Evolutionary conservation across 352 stramenopile genomes (phyloP), one percentile per base, ranked within the genome.

Genomic region (Hyaloperonospora arabidopsidis): DNA sequence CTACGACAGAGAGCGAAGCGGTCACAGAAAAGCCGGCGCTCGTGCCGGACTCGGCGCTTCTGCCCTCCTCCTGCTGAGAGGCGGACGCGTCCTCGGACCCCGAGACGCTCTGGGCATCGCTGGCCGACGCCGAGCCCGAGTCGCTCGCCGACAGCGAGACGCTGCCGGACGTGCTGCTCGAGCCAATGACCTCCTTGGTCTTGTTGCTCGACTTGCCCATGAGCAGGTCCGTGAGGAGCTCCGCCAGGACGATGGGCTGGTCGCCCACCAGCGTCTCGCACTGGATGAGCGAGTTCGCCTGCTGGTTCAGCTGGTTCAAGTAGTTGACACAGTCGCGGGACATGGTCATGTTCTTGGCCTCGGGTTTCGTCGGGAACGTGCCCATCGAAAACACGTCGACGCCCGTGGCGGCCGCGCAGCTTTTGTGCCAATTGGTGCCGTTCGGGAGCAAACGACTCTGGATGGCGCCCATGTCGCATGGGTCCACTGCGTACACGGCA

Each of bases 241-340:
- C 39, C 15, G 57, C 63, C 38, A 85, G 73, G 49, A 52, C 43
- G 50, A 80, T 58, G 32, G 70, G 68, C 19, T 70, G 48, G 45
- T 66, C 61, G 36, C 61, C 62, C 39, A 87, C 53, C 38, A 57
- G 29, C 46, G 69, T 53, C 19, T 79, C 66, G 51, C 77, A 87
- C 40, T 78, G 65, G 49, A 83, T 85, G 18, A 67, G 48, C 36
- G 48, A 25, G 64, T 87, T 87, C 54, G 77, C 77, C 43, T 68
- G 32, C 49, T 81, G 49, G 61, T 74, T 84, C 44, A 87, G 65
- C 59, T 87, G 77, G 65, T 87, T 87, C 55, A 85, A 35, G 54
- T 76, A 86, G 38, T 83, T 75, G 21, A 80, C 76, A 62, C 77
- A 87, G 49, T 70, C 73, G 38, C 66, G 68, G 28, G 68, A 73